Percentiles rank a stretch among this genome's conserved stretches.
These are phyloP conservation scores for Chaetomidium leptoderma DNA, from an alignment of 495 filamentous ascomycete species.

Conservation along the genomic window DNA sequence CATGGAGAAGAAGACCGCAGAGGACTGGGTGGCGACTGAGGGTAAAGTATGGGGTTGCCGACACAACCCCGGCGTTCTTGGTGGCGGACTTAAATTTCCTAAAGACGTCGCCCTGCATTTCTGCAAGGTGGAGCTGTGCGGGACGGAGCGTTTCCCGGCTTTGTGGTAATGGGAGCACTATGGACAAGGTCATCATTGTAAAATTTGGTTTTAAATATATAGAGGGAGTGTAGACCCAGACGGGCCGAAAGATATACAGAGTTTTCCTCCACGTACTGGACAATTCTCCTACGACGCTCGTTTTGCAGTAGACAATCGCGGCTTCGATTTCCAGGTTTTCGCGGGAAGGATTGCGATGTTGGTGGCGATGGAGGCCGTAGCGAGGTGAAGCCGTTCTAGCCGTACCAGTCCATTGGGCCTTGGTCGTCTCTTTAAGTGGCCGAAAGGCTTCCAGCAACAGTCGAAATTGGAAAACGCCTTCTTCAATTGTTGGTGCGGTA, in stretches of 20 bases:
- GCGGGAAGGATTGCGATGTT: not conserved
- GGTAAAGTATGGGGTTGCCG: not conserved
- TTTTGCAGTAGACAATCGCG: not conserved
- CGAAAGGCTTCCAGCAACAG: not conserved
- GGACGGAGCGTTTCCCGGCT: not conserved
- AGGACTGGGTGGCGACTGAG: not conserved
- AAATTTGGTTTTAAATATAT: too few relatives aligned
- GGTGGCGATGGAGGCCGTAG: not conserved
- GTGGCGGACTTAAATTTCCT: not conserved
- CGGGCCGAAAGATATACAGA: too few relatives aligned
- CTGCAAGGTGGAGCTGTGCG: not conserved
- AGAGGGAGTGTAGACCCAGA: too few relatives aligned
- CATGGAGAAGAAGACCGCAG: not conserved
- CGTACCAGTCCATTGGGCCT: not conserved
- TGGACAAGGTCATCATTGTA: too few relatives aligned
- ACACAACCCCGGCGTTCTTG: not conserved
- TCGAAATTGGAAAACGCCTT: not conserved
- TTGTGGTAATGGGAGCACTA: too few relatives aligned
- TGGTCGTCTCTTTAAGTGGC: not conserved
- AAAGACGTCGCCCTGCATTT: not conserved
- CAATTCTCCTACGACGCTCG: too few relatives aligned
- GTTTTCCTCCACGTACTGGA: too few relatives aligned
- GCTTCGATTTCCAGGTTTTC: not conserved
- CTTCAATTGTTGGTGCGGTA: not conserved
- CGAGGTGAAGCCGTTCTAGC: not conserved